phyloP scores from a whole-genome alignment of 495 filamentous ascomycete species.

The Jackrogersella multiformis region DNA sequence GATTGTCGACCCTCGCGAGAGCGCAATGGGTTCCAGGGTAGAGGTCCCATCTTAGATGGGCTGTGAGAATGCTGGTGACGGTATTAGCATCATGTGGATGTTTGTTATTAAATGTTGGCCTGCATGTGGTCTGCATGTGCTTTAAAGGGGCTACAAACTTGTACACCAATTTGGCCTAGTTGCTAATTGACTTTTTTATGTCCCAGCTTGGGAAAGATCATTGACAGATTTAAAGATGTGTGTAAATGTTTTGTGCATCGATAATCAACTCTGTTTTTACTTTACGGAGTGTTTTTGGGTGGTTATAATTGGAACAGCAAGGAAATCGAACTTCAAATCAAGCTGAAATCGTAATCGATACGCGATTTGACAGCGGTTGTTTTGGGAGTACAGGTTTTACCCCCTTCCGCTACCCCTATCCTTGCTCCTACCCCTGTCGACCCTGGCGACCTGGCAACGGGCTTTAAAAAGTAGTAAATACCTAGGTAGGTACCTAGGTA shows the following conservation, averaged over 20 bases:
- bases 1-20: conserved; percentile 49
- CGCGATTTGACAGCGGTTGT: conserved; percentile 27
- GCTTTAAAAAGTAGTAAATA: neutral
- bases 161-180: conserved; percentile 12
- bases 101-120: neutral
- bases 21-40: conserved; percentile 45
- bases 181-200: neutral
- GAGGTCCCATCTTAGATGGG: conserved; percentile 41
- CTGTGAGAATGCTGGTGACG: conserved; percentile 1
- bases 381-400: conserved; percentile 22
- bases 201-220: conserved; percentile 16
- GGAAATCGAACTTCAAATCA: conserved; percentile 1
- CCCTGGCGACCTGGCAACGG: conserved; percentile 34
- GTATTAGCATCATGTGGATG: conserved; percentile 13
- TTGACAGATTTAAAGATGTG: neutral
- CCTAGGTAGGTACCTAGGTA: neutral
- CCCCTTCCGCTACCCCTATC: conserved; percentile 20
- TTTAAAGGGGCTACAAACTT: conserved; percentile 21
- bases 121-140: neutral
- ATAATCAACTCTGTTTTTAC: neutral
- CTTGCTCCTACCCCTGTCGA: conserved; percentile 32
- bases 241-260: neutral
- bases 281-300: neutral
- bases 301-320: neutral
- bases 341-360: conserved; percentile 27